Evolutionary conservation across 192 early-diverging fungal species (phyloP).

Genomic region (Thamnidium elegans): DNA sequence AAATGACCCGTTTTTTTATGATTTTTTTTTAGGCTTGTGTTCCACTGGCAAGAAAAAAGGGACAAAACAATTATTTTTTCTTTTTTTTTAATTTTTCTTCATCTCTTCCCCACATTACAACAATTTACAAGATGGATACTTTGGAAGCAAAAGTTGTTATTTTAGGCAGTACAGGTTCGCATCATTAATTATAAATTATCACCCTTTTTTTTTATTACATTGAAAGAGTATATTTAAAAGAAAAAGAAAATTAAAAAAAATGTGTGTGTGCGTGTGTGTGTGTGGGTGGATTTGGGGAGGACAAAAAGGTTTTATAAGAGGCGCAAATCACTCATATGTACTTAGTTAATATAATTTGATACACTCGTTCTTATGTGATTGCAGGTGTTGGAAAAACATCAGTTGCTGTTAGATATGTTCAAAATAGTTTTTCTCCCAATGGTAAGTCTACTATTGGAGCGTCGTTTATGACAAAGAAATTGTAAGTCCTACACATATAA

Average conservation of each 20-base stretch:
- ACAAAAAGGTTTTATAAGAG: too few relatives aligned
- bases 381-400: slow-evolving; percentile 76
- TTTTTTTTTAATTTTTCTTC: neutral
- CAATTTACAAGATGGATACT: slow-evolving; percentile 1
- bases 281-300: too few relatives aligned
- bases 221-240: too few relatives aligned
- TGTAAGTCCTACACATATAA: slow-evolving; percentile 37
- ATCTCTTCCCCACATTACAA: neutral
- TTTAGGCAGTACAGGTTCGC: slow-evolving; percentile 67
- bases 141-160: slow-evolving; percentile 75
- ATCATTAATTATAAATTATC: too few relatives aligned
- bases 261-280: too few relatives aligned
- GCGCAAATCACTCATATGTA: neutral
- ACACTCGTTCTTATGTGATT: slow-evolving; percentile 2
- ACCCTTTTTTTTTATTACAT: neutral
- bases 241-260: too few relatives aligned
- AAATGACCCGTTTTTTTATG: too few relatives aligned
- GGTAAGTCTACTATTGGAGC: slow-evolving; percentile 71
- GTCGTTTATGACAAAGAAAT: slow-evolving; percentile 68
- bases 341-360: slow-evolving; percentile 16
- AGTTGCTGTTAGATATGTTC: slow-evolving; percentile 66
- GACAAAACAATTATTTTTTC: neutral
- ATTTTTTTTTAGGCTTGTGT: too few relatives aligned
- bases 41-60: too few relatives aligned
- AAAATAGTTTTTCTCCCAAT: slow-evolving; percentile 68